A percentile compares a stretch with the other conserved stretches of the same genome.
Conservation (phyloP, 1,139 yeast species). For the Kazachstania sp. region DNA sequence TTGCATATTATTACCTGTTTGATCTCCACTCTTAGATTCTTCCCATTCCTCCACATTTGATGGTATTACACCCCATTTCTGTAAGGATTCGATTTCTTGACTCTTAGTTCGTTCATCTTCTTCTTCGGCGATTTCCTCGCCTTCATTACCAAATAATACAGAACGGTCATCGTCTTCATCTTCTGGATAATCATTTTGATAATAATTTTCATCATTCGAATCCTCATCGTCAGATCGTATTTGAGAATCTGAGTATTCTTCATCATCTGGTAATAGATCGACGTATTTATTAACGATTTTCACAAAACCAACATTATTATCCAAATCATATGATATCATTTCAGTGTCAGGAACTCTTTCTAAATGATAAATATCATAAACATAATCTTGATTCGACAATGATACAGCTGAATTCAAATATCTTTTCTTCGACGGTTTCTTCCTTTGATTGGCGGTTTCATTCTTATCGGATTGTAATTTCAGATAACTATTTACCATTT, state of each 20-base stretch:
- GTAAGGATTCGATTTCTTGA: conserved; percentile 2
- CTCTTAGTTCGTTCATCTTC: conserved; percentile 7
- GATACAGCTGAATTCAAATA: conserved; percentile 14
- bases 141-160: conserved; percentile 33
- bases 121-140: conserved; percentile 23
- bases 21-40: not conserved
- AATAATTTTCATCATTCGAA: conserved; percentile 84
- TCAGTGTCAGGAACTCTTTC: conserved; percentile 41
- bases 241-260: conserved; percentile 33
- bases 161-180: conserved; percentile 61
- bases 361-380: conserved; percentile 78
- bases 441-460: conserved; percentile 6
- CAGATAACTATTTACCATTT: conserved; percentile 57
- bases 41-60: conserved; percentile 3
- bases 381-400: conserved; percentile 56
- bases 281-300: conserved; percentile 62
- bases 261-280: conserved; percentile 45
- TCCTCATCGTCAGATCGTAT: conserved; percentile 55
- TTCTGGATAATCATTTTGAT: conserved; percentile 90
- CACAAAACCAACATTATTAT: conserved; percentile 51
- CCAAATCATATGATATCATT: conserved; percentile 35
- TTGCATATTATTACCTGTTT: conserved; percentile 7
- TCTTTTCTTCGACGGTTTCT: conserved; percentile 26
- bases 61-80: conserved; percentile 4
- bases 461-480: conserved; percentile 23